phyloP scores from a whole-genome alignment of 2,329 filamentous ascomycete genomes.

The Juglanconis sp. region DNA sequence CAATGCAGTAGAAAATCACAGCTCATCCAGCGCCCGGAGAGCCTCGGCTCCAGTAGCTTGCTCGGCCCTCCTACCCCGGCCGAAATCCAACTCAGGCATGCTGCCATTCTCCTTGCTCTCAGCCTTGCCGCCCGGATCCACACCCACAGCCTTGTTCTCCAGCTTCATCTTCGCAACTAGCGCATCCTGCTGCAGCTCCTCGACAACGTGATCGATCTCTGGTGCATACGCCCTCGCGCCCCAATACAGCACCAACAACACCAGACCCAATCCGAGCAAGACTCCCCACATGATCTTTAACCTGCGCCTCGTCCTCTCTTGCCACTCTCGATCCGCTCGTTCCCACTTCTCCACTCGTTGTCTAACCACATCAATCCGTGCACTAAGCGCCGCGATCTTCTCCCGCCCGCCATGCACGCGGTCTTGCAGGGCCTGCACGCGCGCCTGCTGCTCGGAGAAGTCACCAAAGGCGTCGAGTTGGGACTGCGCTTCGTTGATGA shows the following conservation, averaged over 20 bases:
- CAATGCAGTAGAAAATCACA: conserved; percentile 21
- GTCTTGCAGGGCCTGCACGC: conserved; percentile 58
- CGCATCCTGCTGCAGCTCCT: conserved; percentile 8
- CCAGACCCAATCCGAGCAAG: conserved; percentile 45
- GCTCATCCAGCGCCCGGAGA: conserved; percentile 31
- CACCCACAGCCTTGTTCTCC: not conserved
- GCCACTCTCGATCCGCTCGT: conserved; percentile 62
- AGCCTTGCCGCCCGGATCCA: not conserved
- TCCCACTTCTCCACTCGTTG: conserved; percentile 66
- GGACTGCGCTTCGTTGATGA: conserved; percentile 57
- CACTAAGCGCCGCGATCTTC: conserved; percentile 57
- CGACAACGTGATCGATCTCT: conserved; percentile 12
- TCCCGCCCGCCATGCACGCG: conserved; percentile 59
- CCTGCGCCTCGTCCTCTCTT: conserved; percentile 62
- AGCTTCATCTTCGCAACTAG: conserved; percentile 11
- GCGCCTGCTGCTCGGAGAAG: conserved; percentile 63
- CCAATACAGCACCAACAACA: conserved; percentile 43
- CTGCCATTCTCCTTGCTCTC: conserved; percentile 24
- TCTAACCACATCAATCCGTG: conserved; percentile 62
- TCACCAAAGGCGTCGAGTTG: conserved; percentile 60
- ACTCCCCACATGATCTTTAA: conserved; percentile 63
- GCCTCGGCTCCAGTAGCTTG: conserved; percentile 22
- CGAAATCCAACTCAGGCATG: conserved; percentile 24
- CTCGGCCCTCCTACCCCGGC: conserved; percentile 19
- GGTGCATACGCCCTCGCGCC: conserved; percentile 16